phyloP scores from a whole-genome alignment of 495 filamentous ascomycete species.

The Penicillium verhagenii region DNA sequence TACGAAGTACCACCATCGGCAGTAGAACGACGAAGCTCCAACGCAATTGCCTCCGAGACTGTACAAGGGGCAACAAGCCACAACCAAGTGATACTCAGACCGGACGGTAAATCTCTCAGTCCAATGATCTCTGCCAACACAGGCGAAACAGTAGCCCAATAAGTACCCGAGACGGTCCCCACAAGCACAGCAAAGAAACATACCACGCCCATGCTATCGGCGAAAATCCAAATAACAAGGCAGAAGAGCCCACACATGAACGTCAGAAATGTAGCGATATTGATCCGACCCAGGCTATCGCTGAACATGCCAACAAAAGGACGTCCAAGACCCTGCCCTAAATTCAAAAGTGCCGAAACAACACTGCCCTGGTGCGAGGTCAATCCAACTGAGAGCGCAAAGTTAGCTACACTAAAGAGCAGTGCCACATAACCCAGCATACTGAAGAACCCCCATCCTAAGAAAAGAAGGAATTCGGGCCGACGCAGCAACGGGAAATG shows the following conservation, averaged over 20 bases:
- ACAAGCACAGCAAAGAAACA: constrained; percentile 69
- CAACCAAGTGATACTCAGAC: constrained; percentile 75
- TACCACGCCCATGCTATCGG: constrained; percentile 61
- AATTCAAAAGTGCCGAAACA: constrained; percentile 69
- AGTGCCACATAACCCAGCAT: constrained; percentile 76
- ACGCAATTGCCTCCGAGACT: constrained; percentile 70
- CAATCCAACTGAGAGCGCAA: constrained; percentile 65
- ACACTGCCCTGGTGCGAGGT: constrained; percentile 65
- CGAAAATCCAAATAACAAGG: constrained; percentile 73
- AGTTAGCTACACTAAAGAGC: constrained; percentile 74
- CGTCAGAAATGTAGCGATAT: constrained; percentile 65
- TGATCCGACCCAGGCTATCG: constrained; percentile 69
- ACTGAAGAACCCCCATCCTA: constrained; percentile 67
- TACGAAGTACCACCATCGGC: constrained; percentile 45
- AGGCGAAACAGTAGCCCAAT: constrained; percentile 69
- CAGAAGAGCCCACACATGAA: constrained; percentile 63
- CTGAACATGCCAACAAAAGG: constrained; percentile 73
- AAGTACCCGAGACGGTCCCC: constrained; percentile 70
- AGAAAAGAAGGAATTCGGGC: constrained; percentile 60
- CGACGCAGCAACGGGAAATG: constrained; percentile 60
- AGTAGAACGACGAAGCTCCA: constrained; percentile 56
- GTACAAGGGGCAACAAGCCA: constrained; percentile 69
- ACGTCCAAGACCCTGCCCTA: constrained; percentile 67
- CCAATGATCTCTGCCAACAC: constrained; percentile 79
- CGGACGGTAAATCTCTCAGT: constrained; percentile 66